Evolutionary conservation across 441 rosid genomes (phyloP), one percentile per base, ranked within the genome.

Genomic region (Gossypium trilobum): DNA sequence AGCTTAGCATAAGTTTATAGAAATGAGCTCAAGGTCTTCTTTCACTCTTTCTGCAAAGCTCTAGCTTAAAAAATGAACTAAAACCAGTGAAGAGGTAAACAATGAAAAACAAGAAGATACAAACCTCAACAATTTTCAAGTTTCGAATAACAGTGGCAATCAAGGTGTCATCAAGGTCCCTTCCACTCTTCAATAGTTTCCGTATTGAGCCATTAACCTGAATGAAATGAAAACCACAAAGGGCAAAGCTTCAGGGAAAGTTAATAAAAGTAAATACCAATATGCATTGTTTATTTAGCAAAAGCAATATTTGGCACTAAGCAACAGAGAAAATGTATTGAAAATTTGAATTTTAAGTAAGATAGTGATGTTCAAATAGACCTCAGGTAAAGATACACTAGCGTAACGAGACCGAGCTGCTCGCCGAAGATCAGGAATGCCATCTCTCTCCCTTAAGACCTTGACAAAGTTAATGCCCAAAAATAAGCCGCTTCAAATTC

Each of bases 361-460:
- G 31, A 39, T 51, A 55, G 48, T 42, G 73, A 81, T 58, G 78
- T 48, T 23, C 36, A 83, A 74, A 83, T 90, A 52, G 76, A 95
- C 99, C 99, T 91, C 88, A 44, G 95, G 93, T 39, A 85, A 71
- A 61, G 85, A 75, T 68, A 89, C 92, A 81, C 90, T 85, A 67
- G 91, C 84, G 80, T 91, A 92, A 58, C 96, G 93, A 81, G 75
- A 95, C 33, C 99, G 95, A 75, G 99, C 92, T 63, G 74, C 80
- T 78, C 95, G 85, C 29, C 99, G 85, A 70, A 95, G 95, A 87
- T 92, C 96, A 46, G 99, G 99, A 80, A 95, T 80, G 60, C 98
- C 98, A 72, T 91, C 92, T 82, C 78, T 83, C 79, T 91, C 92
- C 87, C 96, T 89, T 75, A 92, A 72, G 70, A 78, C 84, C 99